phyloP scores from a whole-genome alignment of 192 early-diverging fungal species.

The Kappamyces sp. region DNA sequence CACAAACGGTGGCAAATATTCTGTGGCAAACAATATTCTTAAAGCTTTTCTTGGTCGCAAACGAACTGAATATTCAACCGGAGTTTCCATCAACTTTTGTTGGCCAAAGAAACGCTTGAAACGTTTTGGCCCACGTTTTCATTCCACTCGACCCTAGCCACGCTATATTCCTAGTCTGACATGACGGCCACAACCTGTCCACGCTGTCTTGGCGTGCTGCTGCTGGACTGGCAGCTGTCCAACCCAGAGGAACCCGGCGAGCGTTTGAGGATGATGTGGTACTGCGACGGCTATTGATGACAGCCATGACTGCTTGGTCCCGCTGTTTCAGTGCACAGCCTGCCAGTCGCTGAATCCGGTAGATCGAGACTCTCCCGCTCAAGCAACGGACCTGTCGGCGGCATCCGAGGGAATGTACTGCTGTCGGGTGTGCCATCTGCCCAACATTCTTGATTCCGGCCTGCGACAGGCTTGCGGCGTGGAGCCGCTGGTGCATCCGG shows the following conservation, averaged over 20 bases:
- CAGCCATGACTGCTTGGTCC: too few species aligned
- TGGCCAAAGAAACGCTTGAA: neutral
- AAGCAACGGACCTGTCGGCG: too few species aligned
- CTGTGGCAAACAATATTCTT: conserved; percentile 45
- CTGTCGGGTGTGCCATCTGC: neutral
- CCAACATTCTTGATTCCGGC: neutral
- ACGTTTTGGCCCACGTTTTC: conserved; percentile 2
- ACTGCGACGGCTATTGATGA: too few species aligned
- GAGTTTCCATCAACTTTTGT: neutral
- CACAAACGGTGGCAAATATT: conserved; percentile 48
- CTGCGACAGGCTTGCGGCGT: neutral
- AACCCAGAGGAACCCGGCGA: too few species aligned
- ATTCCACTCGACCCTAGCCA: neutral
- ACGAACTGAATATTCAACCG: neutral
- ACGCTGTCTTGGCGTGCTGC: neutral
- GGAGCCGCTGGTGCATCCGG: neutral
- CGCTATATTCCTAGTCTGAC: neutral
- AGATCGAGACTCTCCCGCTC: too few species aligned
- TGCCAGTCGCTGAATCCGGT: too few species aligned
- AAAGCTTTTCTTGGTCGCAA: conserved; percentile 14
- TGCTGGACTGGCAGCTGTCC: too few species aligned
- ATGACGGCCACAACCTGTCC: neutral
- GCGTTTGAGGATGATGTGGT: too few species aligned
- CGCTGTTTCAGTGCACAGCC: too few species aligned
- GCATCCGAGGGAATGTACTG: neutral